Evolutionary conservation across 1,139 yeast genomes (phyloP).

Genomic region (Lodderomyces margitis): DNA sequence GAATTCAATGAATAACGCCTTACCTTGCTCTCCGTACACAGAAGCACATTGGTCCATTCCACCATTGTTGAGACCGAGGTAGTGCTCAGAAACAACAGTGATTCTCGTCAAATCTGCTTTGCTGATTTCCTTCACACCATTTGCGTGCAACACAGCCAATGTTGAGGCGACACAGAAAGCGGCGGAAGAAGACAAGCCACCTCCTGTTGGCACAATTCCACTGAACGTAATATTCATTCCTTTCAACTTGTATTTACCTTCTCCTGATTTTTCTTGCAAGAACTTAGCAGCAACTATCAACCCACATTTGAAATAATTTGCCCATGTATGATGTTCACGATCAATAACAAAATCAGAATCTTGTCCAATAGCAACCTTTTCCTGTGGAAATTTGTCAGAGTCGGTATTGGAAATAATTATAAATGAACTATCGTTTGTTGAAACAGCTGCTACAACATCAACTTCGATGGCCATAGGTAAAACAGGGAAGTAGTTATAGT

Average conservation of each 20-base stretch:
- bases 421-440: slow-evolving; percentile 20
- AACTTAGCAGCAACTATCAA: slow-evolving; percentile 58
- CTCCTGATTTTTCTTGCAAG: slow-evolving; percentile 32
- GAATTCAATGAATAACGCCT: slow-evolving; percentile 62
- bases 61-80: slow-evolving; percentile 72
- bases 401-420: slow-evolving; percentile 45
- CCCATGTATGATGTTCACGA: slow-evolving; percentile 50
- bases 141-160: slow-evolving; percentile 55
- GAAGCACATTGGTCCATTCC: slow-evolving; percentile 82
- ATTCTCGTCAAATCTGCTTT: slow-evolving; percentile 57
- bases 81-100: slow-evolving; percentile 69
- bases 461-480: slow-evolving; percentile 75
- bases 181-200: slow-evolving; percentile 71
- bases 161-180: slow-evolving; percentile 72
- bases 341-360: slow-evolving; percentile 44
- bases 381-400: slow-evolving; percentile 25
- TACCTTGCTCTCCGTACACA: slow-evolving; percentile 59
- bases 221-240: slow-evolving; percentile 58
- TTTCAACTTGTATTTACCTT: slow-evolving; percentile 22
- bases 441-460: slow-evolving; percentile 57
- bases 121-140: slow-evolving; percentile 43
- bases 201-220: slow-evolving; percentile 73
- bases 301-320: slow-evolving; percentile 68
- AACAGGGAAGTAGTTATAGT: slow-evolving; percentile 65
- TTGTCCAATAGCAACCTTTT: slow-evolving; percentile 33